These are phyloP conservation scores for Berkeleyomyces rouxiae DNA, from an alignment of 2,329 filamentous ascomycete species.

Conservation along the genomic window DNA sequence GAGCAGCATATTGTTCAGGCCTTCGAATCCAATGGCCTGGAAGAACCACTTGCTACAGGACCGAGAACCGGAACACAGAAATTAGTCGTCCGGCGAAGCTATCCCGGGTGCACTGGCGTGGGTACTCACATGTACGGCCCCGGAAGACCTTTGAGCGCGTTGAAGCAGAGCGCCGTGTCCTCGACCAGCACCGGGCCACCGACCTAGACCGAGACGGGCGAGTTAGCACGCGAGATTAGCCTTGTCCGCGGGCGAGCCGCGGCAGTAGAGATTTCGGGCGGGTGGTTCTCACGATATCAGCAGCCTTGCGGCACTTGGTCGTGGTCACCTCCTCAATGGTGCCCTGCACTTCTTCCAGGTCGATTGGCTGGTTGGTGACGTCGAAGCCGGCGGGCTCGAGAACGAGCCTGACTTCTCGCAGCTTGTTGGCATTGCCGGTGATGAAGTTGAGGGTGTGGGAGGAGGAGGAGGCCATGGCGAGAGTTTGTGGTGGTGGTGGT, in stretches of 20 bases:
- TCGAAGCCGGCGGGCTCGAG: constrained; percentile 51
- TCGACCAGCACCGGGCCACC: constrained; percentile 83
- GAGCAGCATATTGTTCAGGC: constrained; percentile 77
- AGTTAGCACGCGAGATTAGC: not conserved
- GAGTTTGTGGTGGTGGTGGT: not conserved
- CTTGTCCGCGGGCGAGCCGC: not conserved
- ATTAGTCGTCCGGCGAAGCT: not conserved
- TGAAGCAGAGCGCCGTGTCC: constrained; percentile 89
- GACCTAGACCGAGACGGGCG: constrained; percentile 33
- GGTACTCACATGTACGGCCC: constrained; percentile 78
- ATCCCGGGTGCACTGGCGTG: not conserved
- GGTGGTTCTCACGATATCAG: constrained; percentile 43
- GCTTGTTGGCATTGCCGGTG: constrained; percentile 89
- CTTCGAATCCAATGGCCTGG: constrained; percentile 60
- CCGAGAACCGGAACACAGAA: not conserved
- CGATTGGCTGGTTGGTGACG: constrained; percentile 56
- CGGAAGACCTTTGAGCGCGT: constrained; percentile 75
- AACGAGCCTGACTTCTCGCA: constrained; percentile 77
- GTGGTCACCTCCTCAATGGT: constrained; percentile 78
- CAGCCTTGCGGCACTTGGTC: constrained; percentile 75
- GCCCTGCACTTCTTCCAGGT: constrained; percentile 82
- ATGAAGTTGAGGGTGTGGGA: constrained; percentile 63
- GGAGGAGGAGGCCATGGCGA: constrained; percentile 23
- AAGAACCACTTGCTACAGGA: constrained; percentile 82
- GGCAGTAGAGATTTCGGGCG: not conserved